Percentiles rank a stretch among this genome's conserved stretches.
Conservation (phyloP, 352 stramenopile species). For the Globisporangium heterothallicum region DNA sequence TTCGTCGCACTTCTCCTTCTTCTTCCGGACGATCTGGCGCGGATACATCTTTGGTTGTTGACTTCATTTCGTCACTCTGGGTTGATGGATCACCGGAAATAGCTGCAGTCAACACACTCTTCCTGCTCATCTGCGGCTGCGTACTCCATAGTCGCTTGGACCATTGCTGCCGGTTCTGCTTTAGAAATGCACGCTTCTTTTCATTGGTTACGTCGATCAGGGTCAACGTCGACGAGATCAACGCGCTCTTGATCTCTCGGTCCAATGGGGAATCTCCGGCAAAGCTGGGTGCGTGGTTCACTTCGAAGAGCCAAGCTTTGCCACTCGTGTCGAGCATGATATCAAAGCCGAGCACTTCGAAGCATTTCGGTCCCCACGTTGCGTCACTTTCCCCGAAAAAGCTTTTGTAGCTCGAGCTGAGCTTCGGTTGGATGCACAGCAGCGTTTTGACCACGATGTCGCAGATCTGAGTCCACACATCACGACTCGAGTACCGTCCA, state of each 20-base stretch:
- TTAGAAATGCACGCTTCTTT: conserved; percentile 26
- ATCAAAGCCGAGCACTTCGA: conserved; percentile 45
- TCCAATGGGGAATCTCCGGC: conserved; percentile 33
- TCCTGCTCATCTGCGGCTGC: not conserved
- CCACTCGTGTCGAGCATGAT: conserved; percentile 34
- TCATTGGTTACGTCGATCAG: conserved; percentile 35
- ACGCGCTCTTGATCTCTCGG: conserved; percentile 28
- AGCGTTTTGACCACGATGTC: conserved; percentile 45
- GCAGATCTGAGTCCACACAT: conserved; percentile 31
- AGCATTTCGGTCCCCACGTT: conserved; percentile 32
- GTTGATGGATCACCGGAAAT: not conserved
- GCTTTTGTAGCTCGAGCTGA: conserved; percentile 33
- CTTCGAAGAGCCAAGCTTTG: conserved; percentile 40
- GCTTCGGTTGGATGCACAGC: conserved; percentile 30
- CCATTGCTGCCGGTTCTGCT: conserved; percentile 23
- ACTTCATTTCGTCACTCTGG: not conserved
- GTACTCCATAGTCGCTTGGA: conserved; percentile 28
- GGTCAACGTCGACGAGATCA: conserved; percentile 28
- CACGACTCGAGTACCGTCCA: conserved; percentile 14
- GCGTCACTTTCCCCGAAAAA: conserved; percentile 30
- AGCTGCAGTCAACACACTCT: not conserved
- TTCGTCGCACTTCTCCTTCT: not conserved
- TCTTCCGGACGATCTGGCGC: not conserved
- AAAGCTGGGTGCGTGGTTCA: conserved; percentile 47
- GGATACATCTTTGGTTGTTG: conserved; percentile 3